These are phyloP conservation scores for Solanum rostratum DNA, from an alignment of 257 asterid genomes.

Conservation along the genomic window DNA sequence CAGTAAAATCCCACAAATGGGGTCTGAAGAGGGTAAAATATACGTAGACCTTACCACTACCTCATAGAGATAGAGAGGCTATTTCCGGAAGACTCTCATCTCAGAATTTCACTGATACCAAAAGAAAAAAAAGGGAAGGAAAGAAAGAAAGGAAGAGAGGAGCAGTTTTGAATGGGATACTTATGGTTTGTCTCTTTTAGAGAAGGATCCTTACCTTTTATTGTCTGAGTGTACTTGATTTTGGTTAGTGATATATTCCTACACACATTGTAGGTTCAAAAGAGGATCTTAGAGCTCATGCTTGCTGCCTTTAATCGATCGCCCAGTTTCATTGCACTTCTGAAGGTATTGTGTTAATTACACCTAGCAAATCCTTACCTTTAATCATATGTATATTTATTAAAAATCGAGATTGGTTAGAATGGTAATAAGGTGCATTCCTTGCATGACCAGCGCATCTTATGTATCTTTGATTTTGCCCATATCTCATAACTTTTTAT, in stretches of 20 bases:
- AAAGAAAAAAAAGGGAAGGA: neutral
- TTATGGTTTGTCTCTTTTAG: neutral
- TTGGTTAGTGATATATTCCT: conserved; percentile 3
- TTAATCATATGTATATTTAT: neutral
- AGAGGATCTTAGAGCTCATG: conserved; percentile 79
- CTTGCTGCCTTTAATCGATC: conserved; percentile 73
- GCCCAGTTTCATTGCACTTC: conserved; percentile 75
- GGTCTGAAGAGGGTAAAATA: too few species aligned
- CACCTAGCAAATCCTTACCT: neutral
- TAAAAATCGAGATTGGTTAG: neutral
- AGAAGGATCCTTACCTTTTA: neutral
- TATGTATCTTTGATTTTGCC: neutral
- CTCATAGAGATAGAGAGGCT: too few species aligned
- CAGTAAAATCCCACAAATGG: too few species aligned
- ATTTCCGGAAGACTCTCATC: too few species aligned
- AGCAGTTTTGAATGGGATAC: neutral
- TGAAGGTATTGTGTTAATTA: conserved; percentile 45
- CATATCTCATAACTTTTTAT: neutral
- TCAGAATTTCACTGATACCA: neutral
- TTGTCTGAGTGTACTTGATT: neutral
- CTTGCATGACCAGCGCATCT: neutral
- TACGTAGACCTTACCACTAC: too few species aligned
- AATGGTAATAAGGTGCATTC: neutral
- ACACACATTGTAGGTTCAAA: conserved; percentile 51
- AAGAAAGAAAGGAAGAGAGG: neutral